Conservation (phyloP, 2,329 filamentous ascomycete species). For the Epichloe aotearoae region DNA sequence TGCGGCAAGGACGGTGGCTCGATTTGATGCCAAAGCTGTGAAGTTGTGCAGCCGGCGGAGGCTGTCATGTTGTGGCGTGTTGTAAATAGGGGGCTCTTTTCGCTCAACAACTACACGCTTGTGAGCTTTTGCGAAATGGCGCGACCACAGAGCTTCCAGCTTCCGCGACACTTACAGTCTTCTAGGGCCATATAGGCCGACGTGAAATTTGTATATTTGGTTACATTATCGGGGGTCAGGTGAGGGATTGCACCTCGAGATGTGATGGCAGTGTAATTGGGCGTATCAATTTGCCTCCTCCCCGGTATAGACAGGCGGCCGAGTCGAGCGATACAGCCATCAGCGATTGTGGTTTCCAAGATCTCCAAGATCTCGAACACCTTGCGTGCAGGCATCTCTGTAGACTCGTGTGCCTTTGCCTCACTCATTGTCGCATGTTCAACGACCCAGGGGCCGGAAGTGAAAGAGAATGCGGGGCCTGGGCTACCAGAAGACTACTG, state of each 20-base stretch:
- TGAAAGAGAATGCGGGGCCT: too few species aligned
- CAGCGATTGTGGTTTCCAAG: slow-evolving; percentile 25
- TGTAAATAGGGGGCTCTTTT: slow-evolving; percentile 38
- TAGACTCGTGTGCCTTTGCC: slow-evolving; percentile 8
- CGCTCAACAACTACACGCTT: slow-evolving; percentile 38
- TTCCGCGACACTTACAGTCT: slow-evolving; percentile 56
- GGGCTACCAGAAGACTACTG: too few species aligned
- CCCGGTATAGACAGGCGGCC: slow-evolving; percentile 51
- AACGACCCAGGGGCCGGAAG: background rate
- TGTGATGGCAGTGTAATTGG: slow-evolving; percentile 65
- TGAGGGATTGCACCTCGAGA: slow-evolving; percentile 82
- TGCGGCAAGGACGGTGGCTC: slow-evolving; percentile 60
- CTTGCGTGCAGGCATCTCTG: slow-evolving; percentile 13
- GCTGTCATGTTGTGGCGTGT: slow-evolving; percentile 18
- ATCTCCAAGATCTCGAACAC: slow-evolving; percentile 36
- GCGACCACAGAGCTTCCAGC: background rate
- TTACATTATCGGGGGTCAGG: slow-evolving; percentile 71
- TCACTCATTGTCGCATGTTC: slow-evolving; percentile 15
- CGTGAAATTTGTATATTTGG: slow-evolving; percentile 47
- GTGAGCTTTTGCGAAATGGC: background rate
- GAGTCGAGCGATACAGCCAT: slow-evolving; percentile 43
- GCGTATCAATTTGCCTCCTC: slow-evolving; percentile 61
- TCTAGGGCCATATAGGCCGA: slow-evolving; percentile 76
- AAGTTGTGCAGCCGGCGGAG: slow-evolving; percentile 59
- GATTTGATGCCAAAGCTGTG: slow-evolving; percentile 53